Conservation (phyloP, 805 yeast genomes). For the Lachancea mirantina region DNA sequence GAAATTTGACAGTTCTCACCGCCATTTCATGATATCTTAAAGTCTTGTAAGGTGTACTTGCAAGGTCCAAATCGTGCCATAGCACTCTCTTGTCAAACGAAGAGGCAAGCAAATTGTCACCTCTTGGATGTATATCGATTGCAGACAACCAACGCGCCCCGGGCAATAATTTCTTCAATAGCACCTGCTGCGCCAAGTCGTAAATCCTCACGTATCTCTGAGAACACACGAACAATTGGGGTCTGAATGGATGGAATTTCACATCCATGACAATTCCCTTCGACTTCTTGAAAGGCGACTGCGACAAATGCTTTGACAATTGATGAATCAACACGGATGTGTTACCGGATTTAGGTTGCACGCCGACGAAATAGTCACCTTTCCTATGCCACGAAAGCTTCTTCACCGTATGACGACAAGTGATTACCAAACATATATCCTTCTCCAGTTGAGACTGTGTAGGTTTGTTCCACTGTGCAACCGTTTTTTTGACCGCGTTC, state of each 20-base stretch:
- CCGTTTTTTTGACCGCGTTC: conserved; percentile 40
- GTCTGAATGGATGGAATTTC: conserved; percentile 93
- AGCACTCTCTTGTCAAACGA: conserved; percentile 91
- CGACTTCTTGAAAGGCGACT: conserved; percentile 88
- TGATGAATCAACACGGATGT: conserved; percentile 91
- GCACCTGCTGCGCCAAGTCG: conserved; percentile 77
- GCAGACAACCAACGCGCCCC: conserved; percentile 93
- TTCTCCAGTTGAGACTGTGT: conserved; percentile 48
- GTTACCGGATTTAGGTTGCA: conserved; percentile 89
- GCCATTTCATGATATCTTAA: conserved; percentile 93
- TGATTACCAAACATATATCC: conserved; percentile 69
- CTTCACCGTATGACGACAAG: conserved; percentile 60
- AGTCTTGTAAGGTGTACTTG: conserved; percentile 88
- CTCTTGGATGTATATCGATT: conserved; percentile 92
- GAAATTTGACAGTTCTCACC: conserved; percentile 81
- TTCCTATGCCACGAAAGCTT: conserved; percentile 91
- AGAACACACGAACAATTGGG: conserved; percentile 87
- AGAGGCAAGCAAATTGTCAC: conserved; percentile 87
- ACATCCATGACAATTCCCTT: conserved; percentile 95
- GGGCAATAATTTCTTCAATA: conserved; percentile 80
- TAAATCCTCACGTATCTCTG: conserved; percentile 89
- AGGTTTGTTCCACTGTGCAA: conserved; percentile 82
- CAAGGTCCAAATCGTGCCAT: conserved; percentile 94
- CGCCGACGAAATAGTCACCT: conserved; percentile 94
- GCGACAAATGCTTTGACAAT: conserved; percentile 87